These are phyloP conservation scores for Aspergillus proliferans DNA, from an alignment of 2,329 filamentous ascomycete genomes.

Conservation along the genomic window DNA sequence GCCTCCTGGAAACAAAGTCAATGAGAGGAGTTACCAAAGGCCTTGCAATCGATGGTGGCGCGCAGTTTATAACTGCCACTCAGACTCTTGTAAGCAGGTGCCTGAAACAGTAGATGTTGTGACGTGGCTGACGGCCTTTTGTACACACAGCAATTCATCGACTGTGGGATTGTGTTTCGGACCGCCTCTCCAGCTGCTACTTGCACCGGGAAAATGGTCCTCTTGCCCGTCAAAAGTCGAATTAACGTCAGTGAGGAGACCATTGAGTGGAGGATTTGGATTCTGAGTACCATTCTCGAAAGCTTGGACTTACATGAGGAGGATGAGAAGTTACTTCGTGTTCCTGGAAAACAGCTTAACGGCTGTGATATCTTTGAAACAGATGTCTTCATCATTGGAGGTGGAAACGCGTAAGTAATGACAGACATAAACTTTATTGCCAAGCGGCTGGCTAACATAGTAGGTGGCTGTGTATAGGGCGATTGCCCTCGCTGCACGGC, in stretches of 20 bases:
- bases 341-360: conserved; percentile 8
- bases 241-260: neutral
- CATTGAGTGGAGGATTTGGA: conserved; percentile 22
- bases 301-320: conserved; percentile 20
- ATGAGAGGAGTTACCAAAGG: conserved; percentile 1
- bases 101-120: neutral
- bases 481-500: conserved; percentile 38
- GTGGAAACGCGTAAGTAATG: conserved; percentile 33
- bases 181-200: conserved; percentile 24
- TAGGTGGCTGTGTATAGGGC: conserved; percentile 21
- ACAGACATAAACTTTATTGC: no score
- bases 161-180: conserved; percentile 25
- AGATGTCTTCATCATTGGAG: conserved; percentile 33
- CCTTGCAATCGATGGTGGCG: conserved; percentile 8
- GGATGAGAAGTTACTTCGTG: conserved; percentile 7
- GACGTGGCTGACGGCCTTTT: neutral
- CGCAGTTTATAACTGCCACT: conserved; percentile 8
- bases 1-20: conserved; percentile 7
- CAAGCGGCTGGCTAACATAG: no score
- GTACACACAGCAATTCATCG: conserved; percentile 25
- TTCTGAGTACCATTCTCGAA: conserved; percentile 18
- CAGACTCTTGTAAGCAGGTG: conserved; percentile 10
- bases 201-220: conserved; percentile 27
- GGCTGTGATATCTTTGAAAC: conserved; percentile 12
- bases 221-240: conserved; percentile 18